phyloP scores from a whole-genome alignment of 177 flowering plant genomes.

The Vitis hybrid region DNA sequence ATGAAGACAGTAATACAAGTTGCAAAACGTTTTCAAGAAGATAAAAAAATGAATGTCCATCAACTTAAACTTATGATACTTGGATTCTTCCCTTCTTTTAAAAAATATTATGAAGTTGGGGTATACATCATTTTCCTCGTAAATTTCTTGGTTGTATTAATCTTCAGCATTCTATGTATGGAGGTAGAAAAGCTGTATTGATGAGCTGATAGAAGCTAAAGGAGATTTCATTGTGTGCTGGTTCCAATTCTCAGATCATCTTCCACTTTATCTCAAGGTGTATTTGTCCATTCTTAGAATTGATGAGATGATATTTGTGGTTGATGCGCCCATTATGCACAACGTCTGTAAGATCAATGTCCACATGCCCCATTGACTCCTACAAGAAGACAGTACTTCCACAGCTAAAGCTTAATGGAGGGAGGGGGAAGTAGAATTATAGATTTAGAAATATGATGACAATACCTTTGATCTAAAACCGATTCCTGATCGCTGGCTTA shows the following conservation, averaged over 20 bases:
- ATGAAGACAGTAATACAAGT: no score
- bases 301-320: constrained; percentile 67
- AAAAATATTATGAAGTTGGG: no score
- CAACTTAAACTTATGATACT: no score
- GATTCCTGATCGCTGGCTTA: constrained; percentile 28
- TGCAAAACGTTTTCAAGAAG: no score
- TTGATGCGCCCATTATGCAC: constrained; percentile 81
- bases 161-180: no score
- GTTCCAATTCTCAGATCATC: constrained; percentile 21
- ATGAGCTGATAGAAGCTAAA: no score
- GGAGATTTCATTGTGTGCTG: background rate
- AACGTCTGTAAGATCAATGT: constrained; percentile 66
- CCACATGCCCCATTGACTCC: constrained; percentile 81
- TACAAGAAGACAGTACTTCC: constrained; percentile 9
- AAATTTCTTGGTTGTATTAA: no score
- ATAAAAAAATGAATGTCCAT: no score
- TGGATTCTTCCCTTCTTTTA: no score
- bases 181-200: no score
- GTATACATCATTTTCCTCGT: no score
- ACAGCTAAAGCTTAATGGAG: background rate
- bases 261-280: constrained; percentile 71
- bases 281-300: constrained; percentile 74
- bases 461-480: constrained; percentile 33
- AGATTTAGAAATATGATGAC: background rate
- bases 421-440: background rate